Conservation (phyloP, 495 filamentous ascomycete genomes). For the Annulohypoxylon bovei region DNA sequence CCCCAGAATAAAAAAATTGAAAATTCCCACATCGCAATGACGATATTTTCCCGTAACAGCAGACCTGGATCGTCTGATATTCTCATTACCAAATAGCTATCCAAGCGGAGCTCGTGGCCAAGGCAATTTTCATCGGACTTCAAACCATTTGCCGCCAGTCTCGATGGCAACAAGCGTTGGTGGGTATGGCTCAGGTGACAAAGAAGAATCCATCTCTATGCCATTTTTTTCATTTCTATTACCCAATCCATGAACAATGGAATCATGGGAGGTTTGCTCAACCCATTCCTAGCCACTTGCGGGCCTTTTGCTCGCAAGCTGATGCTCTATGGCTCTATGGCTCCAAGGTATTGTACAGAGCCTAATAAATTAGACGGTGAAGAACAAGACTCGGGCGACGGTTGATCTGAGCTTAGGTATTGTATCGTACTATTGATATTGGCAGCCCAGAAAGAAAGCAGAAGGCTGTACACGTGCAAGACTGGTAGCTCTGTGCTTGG, state of each 20-base stretch:
- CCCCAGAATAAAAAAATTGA: slow-evolving; percentile 27
- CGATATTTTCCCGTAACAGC: slow-evolving; percentile 39
- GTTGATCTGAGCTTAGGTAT: slow-evolving; percentile 9
- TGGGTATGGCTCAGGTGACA: slow-evolving; percentile 52
- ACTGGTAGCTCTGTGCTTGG: slow-evolving; percentile 34
- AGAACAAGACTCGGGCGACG: slow-evolving; percentile 19
- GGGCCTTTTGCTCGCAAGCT: slow-evolving; percentile 19
- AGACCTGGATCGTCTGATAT: slow-evolving; percentile 37
- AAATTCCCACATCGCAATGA: slow-evolving; percentile 35
- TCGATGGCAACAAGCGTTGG: slow-evolving; percentile 41
- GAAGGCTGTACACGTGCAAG: slow-evolving; percentile 30
- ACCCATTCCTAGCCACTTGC: slow-evolving; percentile 30
- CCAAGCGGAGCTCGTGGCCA: slow-evolving; percentile 40
- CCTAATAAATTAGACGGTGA: slow-evolving; percentile 39
- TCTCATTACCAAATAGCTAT: slow-evolving; percentile 47
- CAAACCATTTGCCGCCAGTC: slow-evolving; percentile 38
- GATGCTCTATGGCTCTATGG: background rate
- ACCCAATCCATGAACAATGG: slow-evolving; percentile 50
- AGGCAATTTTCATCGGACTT: slow-evolving; percentile 29
- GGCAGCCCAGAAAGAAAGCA: slow-evolving; percentile 17
- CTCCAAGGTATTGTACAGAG: slow-evolving; percentile 19
- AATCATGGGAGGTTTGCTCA: slow-evolving; percentile 40
- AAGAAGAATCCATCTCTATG: slow-evolving; percentile 43
- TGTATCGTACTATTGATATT: slow-evolving; percentile 27
- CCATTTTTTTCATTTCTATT: slow-evolving; percentile 51